These are phyloP conservation scores for Tulasnella sp. DNA, from an alignment of 768 basidiomycete species.

Conservation along the genomic window DNA sequence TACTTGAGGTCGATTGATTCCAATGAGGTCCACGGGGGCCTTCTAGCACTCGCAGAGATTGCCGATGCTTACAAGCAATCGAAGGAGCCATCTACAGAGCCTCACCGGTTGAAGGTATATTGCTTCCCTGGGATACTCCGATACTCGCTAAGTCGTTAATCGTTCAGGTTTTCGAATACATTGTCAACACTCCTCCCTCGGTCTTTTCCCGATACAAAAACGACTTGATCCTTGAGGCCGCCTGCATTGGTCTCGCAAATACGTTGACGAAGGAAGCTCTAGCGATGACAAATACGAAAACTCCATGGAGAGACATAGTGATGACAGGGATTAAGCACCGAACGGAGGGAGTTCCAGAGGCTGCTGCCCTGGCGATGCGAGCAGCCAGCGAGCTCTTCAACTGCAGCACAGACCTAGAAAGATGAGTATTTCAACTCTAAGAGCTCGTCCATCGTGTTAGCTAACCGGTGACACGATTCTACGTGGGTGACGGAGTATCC, in stretches of 20 bases:
- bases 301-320: conserved; percentile 64
- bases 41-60: conserved; percentile 71
- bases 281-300: conserved; percentile 34
- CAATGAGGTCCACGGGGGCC: conserved; percentile 68
- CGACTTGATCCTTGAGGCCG: conserved; percentile 64
- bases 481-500: conserved; percentile 50
- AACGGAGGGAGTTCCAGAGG: conserved; percentile 61
- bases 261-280: conserved; percentile 59
- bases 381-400: conserved; percentile 65
- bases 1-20: conserved; percentile 22
- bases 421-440: conserved; percentile 53
- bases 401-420: conserved; percentile 58
- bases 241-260: conserved; percentile 64
- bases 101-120: conserved; percentile 22
- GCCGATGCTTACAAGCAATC: conserved; percentile 52
- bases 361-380: conserved; percentile 66
- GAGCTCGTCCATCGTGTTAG: not conserved
- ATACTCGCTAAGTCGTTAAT: not conserved
- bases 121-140: not conserved
- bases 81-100: not conserved
- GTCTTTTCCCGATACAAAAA: conserved; percentile 61
- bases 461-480: conserved; percentile 45
- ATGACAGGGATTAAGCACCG: conserved; percentile 70
- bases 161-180: conserved; percentile 59
- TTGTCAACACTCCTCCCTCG: conserved; percentile 55